These are phyloP conservation scores for Fusarium avenaceum DNA, from an alignment of 2,329 filamentous ascomycete genomes.

Conservation along the genomic window DNA sequence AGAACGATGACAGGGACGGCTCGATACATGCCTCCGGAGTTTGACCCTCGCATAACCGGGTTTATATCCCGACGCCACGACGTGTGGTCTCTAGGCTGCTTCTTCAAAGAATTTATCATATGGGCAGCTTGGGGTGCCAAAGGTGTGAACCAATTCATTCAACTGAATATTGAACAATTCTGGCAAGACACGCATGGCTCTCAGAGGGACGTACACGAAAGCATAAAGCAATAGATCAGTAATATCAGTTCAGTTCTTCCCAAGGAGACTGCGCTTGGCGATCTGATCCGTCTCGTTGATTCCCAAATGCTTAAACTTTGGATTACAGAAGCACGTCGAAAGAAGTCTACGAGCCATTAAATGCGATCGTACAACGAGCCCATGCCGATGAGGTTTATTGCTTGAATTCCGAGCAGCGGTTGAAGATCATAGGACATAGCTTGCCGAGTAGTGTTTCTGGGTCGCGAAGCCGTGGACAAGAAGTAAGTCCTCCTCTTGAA, in stretches of 20 bases:
- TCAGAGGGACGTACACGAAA: neutral
- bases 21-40: neutral
- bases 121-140: neutral
- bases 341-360: neutral
- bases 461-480: neutral
- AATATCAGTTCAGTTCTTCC: neutral
- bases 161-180: neutral
- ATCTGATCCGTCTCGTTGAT: neutral
- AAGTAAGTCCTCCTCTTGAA: neutral
- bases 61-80: neutral
- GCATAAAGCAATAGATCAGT: neutral
- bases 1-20: neutral
- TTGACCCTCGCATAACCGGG: neutral
- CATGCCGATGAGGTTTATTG: neutral
- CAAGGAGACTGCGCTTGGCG: neutral
- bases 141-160: neutral
- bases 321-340: neutral
- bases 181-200: neutral
- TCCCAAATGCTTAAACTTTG: neutral
- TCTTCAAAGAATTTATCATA: neutral
- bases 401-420: neutral
- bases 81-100: neutral
- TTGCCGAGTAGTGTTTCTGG: neutral
- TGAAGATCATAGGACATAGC: neutral
- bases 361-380: neutral